Evolutionary conservation across 345 rosid species (phyloP), one percentile per base, ranked within the genome.

Genomic region (Hibiscus tridactylites): DNA sequence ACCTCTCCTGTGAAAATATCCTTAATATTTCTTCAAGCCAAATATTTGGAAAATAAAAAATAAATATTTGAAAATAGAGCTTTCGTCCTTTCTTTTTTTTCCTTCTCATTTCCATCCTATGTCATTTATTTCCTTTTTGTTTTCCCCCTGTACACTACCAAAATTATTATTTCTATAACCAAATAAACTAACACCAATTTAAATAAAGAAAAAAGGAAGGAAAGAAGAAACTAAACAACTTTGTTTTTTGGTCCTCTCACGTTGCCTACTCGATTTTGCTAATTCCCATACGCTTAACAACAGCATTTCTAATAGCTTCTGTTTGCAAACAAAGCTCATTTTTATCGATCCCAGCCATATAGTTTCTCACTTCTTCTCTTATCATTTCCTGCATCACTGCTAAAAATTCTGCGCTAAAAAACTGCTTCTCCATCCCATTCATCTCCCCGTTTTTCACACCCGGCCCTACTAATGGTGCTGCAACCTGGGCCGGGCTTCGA

Each of bases 381-480:
- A 88, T 81, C 96, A 87, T 87, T 59, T 88, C 93, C 70, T 88
- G 93, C 90, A 91, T 80, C 70, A 85, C 81, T 6, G 81, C 76
- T 77, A 88, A 80, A 70, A 88, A 87, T 81, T 88, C 91, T 1
- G 82, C 59, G 37, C 63, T 87, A 74, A 91, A 86, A 59, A 90
- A 83, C 80, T 88, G 91, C 16, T 76, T 82, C 80, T 84, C 90
- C 7, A 12, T 33, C 17, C 79, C 83, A 19, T 44, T 44, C 13
- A 33, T 28, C 8, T 70, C 71, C 0, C 62, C 57, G 39, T 37
- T 65, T 58, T 57, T 67, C 57, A 12, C 60, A 10, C 7, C 60
- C n/a, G 56, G 80, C 3, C 12, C 50, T 39, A 39, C 44, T 39
- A 39, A 39, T 9, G 47, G 16, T 29, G 15, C 16, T 9, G 58